Percentiles rank a stretch among this genome's conserved stretches.
Conservation (phyloP, 2,329 filamentous ascomycete species). For the Ascochyta lentis region DNA sequence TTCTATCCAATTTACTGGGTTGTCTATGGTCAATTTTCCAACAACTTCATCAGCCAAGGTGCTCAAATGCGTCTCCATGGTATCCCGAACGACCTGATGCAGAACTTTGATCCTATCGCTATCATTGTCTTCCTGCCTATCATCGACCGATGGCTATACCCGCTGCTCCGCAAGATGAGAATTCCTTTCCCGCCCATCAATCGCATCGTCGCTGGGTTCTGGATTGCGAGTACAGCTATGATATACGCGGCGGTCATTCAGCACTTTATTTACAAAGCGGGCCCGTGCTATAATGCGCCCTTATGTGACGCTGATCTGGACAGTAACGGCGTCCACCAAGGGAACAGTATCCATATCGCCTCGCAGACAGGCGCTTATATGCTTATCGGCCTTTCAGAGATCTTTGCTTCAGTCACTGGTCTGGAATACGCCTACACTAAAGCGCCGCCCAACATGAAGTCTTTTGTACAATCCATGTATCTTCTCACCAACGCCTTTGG, state of each 20-base stretch:
- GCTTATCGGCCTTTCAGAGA: slow-evolving; percentile 56
- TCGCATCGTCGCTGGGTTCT: slow-evolving; percentile 60
- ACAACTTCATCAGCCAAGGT: slow-evolving; percentile 56
- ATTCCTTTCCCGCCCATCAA: slow-evolving; percentile 60
- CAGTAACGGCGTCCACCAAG: slow-evolving; percentile 37
- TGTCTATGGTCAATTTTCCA: slow-evolving; percentile 51
- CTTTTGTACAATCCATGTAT: slow-evolving; percentile 61
- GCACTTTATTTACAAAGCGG: slow-evolving; percentile 62
- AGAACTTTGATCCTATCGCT: slow-evolving; percentile 56
- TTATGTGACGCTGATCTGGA: slow-evolving; percentile 40
- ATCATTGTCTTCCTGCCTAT: slow-evolving; percentile 57
- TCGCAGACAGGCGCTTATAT: slow-evolving; percentile 56
- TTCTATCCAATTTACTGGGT: slow-evolving; percentile 58
- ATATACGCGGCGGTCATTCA: slow-evolving; percentile 64
- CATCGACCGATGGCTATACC: slow-evolving; percentile 53
- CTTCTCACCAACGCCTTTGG: slow-evolving; percentile 68
- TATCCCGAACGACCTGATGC: slow-evolving; percentile 58
- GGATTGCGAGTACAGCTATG: slow-evolving; percentile 60
- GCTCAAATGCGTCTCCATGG: slow-evolving; percentile 54
- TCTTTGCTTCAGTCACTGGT: slow-evolving; percentile 57
- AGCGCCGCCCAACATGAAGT: slow-evolving; percentile 56
- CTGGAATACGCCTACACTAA: slow-evolving; percentile 59
- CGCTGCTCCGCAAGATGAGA: slow-evolving; percentile 50
- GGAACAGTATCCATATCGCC: slow-evolving; percentile 54
- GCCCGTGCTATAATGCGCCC: slow-evolving; percentile 59